These are phyloP conservation scores for Diatrype stigma DNA, from an alignment of 2,329 filamentous ascomycete species.

Conservation along the genomic window DNA sequence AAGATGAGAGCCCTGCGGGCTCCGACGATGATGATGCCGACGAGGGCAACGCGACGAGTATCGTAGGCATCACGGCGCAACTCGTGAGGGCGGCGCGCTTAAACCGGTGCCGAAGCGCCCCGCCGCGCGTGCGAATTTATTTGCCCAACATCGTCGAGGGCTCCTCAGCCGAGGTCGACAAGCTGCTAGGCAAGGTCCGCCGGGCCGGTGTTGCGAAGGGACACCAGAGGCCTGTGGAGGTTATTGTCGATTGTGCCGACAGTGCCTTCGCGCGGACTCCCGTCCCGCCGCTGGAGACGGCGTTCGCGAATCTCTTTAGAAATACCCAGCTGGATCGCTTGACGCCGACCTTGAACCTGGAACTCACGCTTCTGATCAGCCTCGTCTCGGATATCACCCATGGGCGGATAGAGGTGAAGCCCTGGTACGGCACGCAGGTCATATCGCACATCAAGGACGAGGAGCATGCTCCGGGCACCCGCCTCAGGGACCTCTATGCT, in stretches of 20 bases:
- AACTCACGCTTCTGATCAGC: slow-evolving; percentile 11
- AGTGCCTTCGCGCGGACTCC: slow-evolving; percentile 4
- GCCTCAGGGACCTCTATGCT: neutral
- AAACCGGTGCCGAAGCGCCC: slow-evolving; percentile 10
- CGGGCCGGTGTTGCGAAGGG: slow-evolving; percentile 5
- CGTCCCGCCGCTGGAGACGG: slow-evolving; percentile 7
- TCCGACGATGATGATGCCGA: slow-evolving; percentile 4
- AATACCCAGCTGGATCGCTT: slow-evolving; percentile 11
- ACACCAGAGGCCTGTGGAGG: slow-evolving; percentile 6
- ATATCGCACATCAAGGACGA: slow-evolving; percentile 11
- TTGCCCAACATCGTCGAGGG: slow-evolving; percentile 8
- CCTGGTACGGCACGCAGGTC: slow-evolving; percentile 11
- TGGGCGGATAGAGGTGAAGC: slow-evolving; percentile 5
- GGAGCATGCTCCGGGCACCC: slow-evolving; percentile 2
- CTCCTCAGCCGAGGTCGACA: slow-evolving; percentile 6
- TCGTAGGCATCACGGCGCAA: slow-evolving; percentile 5
- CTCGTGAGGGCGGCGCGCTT: slow-evolving; percentile 10
- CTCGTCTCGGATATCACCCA: slow-evolving; percentile 12
- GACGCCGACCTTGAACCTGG: slow-evolving; percentile 10
- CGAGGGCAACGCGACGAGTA: slow-evolving; percentile 6
- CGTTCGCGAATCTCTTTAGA: slow-evolving; percentile 5
- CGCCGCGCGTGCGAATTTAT: slow-evolving; percentile 8
- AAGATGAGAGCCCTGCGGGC: slow-evolving; percentile 7
- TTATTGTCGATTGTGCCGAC: slow-evolving; percentile 8
- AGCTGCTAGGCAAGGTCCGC: slow-evolving; percentile 5